phyloP scores from a whole-genome alignment of 2,329 filamentous ascomycete genomes.

The Aureobasidium sp. region DNA sequence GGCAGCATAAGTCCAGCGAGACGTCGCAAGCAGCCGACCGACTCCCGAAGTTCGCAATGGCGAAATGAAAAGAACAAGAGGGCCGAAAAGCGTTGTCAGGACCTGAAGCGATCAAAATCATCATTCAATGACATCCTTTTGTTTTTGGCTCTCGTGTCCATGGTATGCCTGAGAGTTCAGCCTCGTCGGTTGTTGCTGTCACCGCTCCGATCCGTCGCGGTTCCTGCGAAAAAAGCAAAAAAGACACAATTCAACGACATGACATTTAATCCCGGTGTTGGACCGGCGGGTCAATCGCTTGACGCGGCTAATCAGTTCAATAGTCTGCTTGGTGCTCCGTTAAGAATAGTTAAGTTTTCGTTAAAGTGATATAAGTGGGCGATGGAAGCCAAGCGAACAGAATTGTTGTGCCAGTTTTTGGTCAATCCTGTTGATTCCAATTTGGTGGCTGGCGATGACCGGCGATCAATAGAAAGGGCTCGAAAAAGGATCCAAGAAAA shows the following conservation, averaged over 20 bases:
- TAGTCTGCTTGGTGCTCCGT: slow-evolving; percentile 1
- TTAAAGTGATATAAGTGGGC: slow-evolving; percentile 9
- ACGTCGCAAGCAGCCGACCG: background rate
- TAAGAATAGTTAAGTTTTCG: slow-evolving; percentile 10
- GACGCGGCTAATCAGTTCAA: slow-evolving; percentile 9
- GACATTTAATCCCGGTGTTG: background rate
- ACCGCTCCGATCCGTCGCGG: background rate
- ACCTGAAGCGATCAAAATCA: background rate
- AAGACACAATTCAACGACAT: background rate
- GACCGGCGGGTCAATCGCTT: slow-evolving; percentile 7
- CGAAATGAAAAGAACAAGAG: background rate
- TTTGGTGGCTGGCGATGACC: slow-evolving; percentile 8
- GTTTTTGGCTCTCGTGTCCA: background rate
- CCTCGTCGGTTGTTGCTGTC: background rate
- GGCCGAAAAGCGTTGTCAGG: background rate
- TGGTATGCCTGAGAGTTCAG: background rate
- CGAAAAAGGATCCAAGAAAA: background rate
- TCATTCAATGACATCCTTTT: background rate
- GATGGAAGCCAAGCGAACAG: slow-evolving; percentile 12
- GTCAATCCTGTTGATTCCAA: slow-evolving; percentile 7
- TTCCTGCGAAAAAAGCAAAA: background rate
- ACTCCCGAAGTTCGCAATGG: background rate
- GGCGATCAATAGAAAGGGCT: background rate
- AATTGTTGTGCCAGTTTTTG: background rate
- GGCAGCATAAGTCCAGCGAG: background rate